Conservation (phyloP, 805 yeast species). For the Yarrowia sp. region DNA sequence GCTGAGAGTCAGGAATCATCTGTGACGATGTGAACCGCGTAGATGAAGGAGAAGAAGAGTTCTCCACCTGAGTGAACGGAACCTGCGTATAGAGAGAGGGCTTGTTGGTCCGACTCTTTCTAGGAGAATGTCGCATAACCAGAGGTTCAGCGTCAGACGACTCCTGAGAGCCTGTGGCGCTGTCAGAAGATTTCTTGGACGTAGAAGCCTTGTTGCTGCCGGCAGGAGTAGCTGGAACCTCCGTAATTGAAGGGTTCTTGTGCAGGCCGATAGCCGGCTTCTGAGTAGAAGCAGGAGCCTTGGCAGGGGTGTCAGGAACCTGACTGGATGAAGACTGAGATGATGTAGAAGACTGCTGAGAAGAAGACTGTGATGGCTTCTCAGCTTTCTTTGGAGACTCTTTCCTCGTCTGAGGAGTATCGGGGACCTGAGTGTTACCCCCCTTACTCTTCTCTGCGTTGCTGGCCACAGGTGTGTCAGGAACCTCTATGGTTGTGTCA, state of each 20-base stretch:
- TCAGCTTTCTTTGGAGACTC: not conserved
- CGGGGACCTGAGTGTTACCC: not conserved
- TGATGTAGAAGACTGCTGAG: not conserved
- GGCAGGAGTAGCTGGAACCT: constrained; percentile 6
- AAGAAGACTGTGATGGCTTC: not conserved
- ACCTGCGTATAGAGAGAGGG: not conserved
- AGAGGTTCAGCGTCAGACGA: too few species aligned
- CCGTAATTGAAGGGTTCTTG: not conserved
- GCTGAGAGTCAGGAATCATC: not conserved
- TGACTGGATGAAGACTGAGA: not conserved
- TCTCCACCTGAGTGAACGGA: not conserved
- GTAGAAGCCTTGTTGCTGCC: not conserved
- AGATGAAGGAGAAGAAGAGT: not conserved
- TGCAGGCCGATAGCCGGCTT: not conserved
- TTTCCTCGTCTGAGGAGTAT: not conserved
- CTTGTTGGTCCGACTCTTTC: not conserved
- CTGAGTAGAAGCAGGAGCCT: not conserved
- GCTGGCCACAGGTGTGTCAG: not conserved
- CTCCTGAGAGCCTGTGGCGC: not conserved
- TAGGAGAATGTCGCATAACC: not conserved
- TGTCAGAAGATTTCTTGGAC: not conserved
- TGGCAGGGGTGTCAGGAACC: constrained; percentile 1
- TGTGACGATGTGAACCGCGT: not conserved
- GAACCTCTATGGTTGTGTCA: not conserved
- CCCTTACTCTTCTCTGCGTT: not conserved